phyloP scores from a whole-genome alignment of 495 filamentous ascomycete genomes.

The Aspergillus diversus region DNA sequence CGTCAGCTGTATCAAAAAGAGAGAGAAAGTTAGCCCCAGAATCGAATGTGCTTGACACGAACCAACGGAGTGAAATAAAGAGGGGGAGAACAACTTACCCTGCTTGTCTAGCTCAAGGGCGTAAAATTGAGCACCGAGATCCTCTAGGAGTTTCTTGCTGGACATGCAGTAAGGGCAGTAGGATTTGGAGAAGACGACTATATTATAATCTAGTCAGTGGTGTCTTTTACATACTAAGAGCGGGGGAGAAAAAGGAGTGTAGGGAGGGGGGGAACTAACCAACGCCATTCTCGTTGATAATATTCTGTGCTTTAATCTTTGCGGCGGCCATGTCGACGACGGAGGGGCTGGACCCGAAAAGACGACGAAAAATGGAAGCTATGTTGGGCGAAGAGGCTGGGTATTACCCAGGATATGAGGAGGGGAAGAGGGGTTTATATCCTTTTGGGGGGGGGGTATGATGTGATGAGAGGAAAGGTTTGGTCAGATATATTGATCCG shows the following conservation, averaged over 20 bases:
- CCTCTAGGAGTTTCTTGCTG: slow-evolving; percentile 72
- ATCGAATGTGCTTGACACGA: not conserved
- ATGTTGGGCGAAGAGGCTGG: slow-evolving; percentile 57
- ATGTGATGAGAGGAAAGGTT: not conserved
- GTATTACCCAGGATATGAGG: not conserved
- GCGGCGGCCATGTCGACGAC: slow-evolving; percentile 79
- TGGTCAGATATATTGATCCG: too few species aligned
- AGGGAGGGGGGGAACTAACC: slow-evolving; percentile 54
- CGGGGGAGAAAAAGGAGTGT: slow-evolving; percentile 3
- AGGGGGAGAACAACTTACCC: slow-evolving; percentile 52
- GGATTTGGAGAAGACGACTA: slow-evolving; percentile 93
- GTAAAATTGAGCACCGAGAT: slow-evolving; percentile 72
- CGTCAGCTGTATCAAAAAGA: slow-evolving; percentile 61
- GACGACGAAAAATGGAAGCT: slow-evolving; percentile 72
- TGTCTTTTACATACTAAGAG: not conserved
- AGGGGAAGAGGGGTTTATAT: slow-evolving; percentile 6
- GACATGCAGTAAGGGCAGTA: slow-evolving; percentile 95
- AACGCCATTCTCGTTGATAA: slow-evolving; percentile 93
- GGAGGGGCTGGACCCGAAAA: slow-evolving; percentile 66
- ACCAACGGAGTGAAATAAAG: slow-evolving; percentile 1
- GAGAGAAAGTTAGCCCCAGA: not conserved
- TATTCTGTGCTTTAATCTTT: slow-evolving; percentile 78
- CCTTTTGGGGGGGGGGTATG: not conserved
- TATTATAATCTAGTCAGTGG: not conserved
- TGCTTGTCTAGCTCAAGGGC: slow-evolving; percentile 83